Evolutionary conservation across 2,329 filamentous ascomycete genomes (phyloP).

Genomic region (Aspergillus sp.): DNA sequence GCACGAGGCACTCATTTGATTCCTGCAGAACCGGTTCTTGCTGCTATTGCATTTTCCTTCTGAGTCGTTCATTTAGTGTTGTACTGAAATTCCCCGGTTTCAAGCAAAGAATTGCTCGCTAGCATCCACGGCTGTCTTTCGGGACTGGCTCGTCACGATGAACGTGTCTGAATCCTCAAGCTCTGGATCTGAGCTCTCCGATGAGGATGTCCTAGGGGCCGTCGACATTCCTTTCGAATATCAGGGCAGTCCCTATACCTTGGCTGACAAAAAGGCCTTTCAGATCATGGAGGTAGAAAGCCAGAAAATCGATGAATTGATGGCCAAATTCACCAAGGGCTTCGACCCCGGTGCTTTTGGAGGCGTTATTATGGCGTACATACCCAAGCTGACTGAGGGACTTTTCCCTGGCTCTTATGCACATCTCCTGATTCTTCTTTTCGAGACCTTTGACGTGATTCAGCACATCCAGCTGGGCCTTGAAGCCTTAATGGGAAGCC

Average conservation of each 20-base stretch:
- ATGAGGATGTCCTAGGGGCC: not conserved
- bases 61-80: not conserved
- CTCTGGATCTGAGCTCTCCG: not conserved
- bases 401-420: constrained; percentile 23
- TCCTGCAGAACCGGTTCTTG: not conserved
- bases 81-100: not conserved
- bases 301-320: constrained; percentile 13
- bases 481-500: constrained; percentile 61
- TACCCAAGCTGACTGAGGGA: constrained; percentile 7
- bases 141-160: not conserved
- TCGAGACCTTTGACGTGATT: constrained; percentile 54
- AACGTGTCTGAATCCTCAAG: not conserved
- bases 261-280: constrained; percentile 12
- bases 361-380: constrained; percentile 8
- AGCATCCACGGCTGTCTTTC: not conserved
- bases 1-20: not conserved
- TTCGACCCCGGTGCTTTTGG: constrained; percentile 21
- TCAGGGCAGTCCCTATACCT: not conserved
- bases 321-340: constrained; percentile 19
- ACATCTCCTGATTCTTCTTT: constrained; percentile 25
- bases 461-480: constrained; percentile 65
- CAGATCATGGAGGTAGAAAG: constrained; percentile 14
- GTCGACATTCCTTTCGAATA: constrained; percentile 15
- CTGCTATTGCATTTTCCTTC: not conserved
- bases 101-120: not conserved